Evolutionary conservation across 441 rosid genomes (phyloP).

Genomic region (Brassica balearica): DNA sequence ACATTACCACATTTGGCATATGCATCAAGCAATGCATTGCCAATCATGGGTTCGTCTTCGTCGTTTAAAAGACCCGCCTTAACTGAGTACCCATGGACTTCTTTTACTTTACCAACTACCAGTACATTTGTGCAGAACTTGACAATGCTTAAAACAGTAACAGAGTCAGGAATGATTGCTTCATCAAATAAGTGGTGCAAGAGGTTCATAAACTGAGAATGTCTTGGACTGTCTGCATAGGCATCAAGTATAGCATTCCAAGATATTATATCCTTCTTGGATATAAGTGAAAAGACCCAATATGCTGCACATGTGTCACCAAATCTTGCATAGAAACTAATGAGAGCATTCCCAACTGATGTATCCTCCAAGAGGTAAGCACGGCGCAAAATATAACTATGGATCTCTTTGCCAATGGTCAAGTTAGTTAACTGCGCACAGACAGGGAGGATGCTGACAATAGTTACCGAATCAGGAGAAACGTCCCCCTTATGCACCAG

Average conservation of each 20-base stretch:
- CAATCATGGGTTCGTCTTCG: constrained; percentile 51
- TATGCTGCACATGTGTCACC: constrained; percentile 57
- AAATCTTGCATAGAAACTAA: constrained; percentile 74
- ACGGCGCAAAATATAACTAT: constrained; percentile 60
- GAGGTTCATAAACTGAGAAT: constrained; percentile 51
- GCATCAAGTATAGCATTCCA: constrained; percentile 88
- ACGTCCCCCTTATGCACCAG: constrained; percentile 47
- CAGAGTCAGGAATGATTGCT: constrained; percentile 58
- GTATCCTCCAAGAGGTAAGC: constrained; percentile 57
- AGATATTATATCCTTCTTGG: constrained; percentile 71
- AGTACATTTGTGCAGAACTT: constrained; percentile 54
- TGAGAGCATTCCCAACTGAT: constrained; percentile 67
- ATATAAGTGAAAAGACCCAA: constrained; percentile 57
- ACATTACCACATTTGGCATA: constrained; percentile 69
- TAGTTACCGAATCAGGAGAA: constrained; percentile 64
- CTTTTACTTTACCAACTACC: constrained; percentile 58
- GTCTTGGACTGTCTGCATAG: constrained; percentile 54
- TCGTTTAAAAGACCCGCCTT: constrained; percentile 51
- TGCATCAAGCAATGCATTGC: constrained; percentile 74
- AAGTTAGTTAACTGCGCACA: constrained; percentile 59
- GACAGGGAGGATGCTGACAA: constrained; percentile 69
- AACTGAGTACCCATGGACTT: constrained; percentile 69
- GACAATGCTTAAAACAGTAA: constrained; percentile 67
- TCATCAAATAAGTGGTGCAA: constrained; percentile 56
- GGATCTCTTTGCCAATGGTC: constrained; percentile 66